Evolutionary conservation across 2,329 filamentous ascomycete genomes (phyloP), one percentile per base, ranked within the genome.

Genomic region (Leptodontidium sp.): DNA sequence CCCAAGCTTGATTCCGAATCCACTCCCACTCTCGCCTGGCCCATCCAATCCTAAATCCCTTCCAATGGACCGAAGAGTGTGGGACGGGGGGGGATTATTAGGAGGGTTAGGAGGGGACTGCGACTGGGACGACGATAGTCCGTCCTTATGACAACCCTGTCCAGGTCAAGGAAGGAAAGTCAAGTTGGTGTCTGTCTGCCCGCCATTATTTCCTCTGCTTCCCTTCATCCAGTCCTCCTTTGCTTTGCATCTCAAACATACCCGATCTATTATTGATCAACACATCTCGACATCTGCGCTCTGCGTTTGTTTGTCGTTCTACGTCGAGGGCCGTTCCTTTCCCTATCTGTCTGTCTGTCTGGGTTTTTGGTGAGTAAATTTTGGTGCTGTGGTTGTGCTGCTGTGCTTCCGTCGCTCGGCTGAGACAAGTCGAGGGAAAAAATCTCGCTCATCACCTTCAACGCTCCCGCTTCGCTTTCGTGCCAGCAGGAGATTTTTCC

Each of bases 351-450:
- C 47, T 24, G 47, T 71, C 65, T 62, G 40, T 71, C 70, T 64
- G 64, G 45, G 66, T 73, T 72, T 72, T 74, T 73, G 74, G 73
- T 75, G 65, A 72, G 73, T 73, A 38, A 71, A 66, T 43, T 17
- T 38, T 21, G 32, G 26, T 58, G 43, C 43, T 45, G 1, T 17
- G 6, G 4, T 47, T n/a, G 15, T 17, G 8, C 5, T 43, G n/a
- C 32, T 21, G 55, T 53, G 21, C n/a, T 53, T 24, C 21, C n/a
- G 26, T 26, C 24, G 58, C 58, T 47, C 50, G 40, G 21, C 61
- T 69, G 65, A 71, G 70, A 66, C 68, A 70, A 64, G 21, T 58
- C 55, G 55, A 40, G 32, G 55, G 47, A 65, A 65, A 65, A 67
- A 63, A 59, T 70, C 64, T 68, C 65, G 65, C 59, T 64, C 58